Base-by-base conservation (phyloP, 116 monocot genomes). In the Dioscorea cayenensis region DNA sequence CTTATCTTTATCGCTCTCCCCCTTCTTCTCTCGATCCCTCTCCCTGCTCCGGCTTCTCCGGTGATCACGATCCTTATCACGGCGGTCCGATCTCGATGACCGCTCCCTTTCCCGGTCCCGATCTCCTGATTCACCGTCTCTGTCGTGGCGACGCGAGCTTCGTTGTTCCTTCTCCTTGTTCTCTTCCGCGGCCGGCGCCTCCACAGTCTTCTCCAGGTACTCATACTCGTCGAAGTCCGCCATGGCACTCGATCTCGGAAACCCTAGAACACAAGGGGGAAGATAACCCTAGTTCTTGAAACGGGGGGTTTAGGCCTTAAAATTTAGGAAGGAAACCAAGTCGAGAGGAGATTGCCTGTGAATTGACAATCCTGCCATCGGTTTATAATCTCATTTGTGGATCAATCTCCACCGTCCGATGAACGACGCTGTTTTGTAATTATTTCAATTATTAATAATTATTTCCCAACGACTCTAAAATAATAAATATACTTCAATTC, bases 191-290 rank as follows among this genome's bases (percentile, higher is more conserved):
- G 21, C 19, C 12, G 71, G 36, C 23, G 20, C 72, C 72, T 73
- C 81, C 73, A 68, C 77, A 8, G 82, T 13, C 49, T 77, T 79
- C 73, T 79, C 82, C 14, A 82, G 76, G 70, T 82, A 81, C 5
- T 78, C 85, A 76, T 78, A 76, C 66, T 85, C 86, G 79, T 82
- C 82, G 76, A 72, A 76, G 13, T 74, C 55, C 0, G 19, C 86
- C 86, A 81, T 82, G 28, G 49, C 60, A 7, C 20, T 6, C 23
- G 22, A 62, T 23, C 62, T 20, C 23, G 23, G 9, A 62, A 62
- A 62, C 62, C 62, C 62, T 62, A 62, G 62, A 6, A 27, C 23
- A 22, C 4, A 27, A 10, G 6, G 60, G 20, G 60, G 4, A 23
- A 62, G 25, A 20, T 10, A 62, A 62, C 62, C 62, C 62, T 62